A percentile compares a stretch with the other conserved stretches of the same genome.
Evolutionary conservation across 2,329 filamentous ascomycete genomes (phyloP).

Genomic region (Penicillium sp.): DNA sequence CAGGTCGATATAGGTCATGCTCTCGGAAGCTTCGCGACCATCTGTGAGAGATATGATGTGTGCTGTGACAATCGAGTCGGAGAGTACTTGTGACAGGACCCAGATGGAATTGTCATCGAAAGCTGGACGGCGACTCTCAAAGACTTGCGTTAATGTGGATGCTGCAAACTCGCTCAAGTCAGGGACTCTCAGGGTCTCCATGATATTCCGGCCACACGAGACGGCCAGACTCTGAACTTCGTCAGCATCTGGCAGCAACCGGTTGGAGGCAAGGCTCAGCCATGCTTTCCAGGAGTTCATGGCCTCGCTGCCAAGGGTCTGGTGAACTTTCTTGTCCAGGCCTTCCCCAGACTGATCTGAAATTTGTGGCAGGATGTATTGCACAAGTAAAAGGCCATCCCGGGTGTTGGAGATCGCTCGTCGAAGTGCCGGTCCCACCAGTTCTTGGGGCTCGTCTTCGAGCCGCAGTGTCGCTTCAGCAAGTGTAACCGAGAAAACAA

Average conservation of each 20-base stretch:
- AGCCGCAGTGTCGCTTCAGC: slow-evolving; percentile 42
- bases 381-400: slow-evolving; percentile 41
- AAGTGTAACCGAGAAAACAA: slow-evolving; percentile 44
- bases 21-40: slow-evolving; percentile 41
- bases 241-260: slow-evolving; percentile 15
- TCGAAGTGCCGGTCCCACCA: slow-evolving; percentile 16
- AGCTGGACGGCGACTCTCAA: slow-evolving; percentile 25
- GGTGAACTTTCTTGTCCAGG: slow-evolving; percentile 38
- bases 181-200: slow-evolving; percentile 28
- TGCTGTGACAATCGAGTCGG: slow-evolving; percentile 34
- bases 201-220: slow-evolving; percentile 37
- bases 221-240: slow-evolving; percentile 27
- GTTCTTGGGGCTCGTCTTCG: slow-evolving; percentile 21
- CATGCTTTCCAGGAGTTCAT: slow-evolving; percentile 33
- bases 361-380: slow-evolving; percentile 39
- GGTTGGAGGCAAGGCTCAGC: slow-evolving; percentile 35
- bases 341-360: slow-evolving; percentile 28
- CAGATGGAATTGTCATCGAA: slow-evolving; percentile 22
- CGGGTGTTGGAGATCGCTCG: slow-evolving; percentile 32
- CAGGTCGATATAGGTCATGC: slow-evolving; percentile 45
- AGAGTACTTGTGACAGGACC: slow-evolving; percentile 38
- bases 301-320: slow-evolving; percentile 40
- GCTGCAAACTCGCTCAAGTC: slow-evolving; percentile 25
- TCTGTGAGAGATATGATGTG: slow-evolving; percentile 37
- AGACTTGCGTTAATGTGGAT: slow-evolving; percentile 22